Conservation (phyloP, 495 filamentous ascomycete species). For the Podospora conica region DNA sequence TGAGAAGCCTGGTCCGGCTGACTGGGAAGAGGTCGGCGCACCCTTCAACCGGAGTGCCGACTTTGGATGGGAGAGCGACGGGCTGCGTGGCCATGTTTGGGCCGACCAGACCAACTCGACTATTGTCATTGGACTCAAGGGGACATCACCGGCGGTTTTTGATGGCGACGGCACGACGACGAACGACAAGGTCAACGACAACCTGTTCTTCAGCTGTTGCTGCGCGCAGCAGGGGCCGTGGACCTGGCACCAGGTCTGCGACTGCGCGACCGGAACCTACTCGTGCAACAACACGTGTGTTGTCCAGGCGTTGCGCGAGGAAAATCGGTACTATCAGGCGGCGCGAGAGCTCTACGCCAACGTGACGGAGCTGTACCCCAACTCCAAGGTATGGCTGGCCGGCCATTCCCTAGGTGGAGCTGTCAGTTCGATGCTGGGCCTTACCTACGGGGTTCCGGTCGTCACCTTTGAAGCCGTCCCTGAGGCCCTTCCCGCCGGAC, state of each 20-base stretch:
- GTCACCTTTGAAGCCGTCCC: conserved; percentile 88
- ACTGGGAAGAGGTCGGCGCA: conserved; percentile 78
- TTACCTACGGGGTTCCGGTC: conserved; percentile 83
- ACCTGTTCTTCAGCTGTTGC: conserved; percentile 95
- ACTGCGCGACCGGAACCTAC: conserved; percentile 78
- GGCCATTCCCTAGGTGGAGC: conserved; percentile 90
- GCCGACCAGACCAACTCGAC: conserved; percentile 78
- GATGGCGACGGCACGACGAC: conserved; percentile 93
- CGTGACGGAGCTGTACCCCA: conserved; percentile 81
- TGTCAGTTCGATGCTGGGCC: conserved; percentile 73
- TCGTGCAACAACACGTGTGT: conserved; percentile 90
- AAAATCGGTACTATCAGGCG: conserved; percentile 86
- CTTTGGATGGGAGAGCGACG: conserved; percentile 90
- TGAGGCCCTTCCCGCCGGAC: conserved; percentile 78
- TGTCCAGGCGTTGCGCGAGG: conserved; percentile 60
- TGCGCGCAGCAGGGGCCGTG: conserved; percentile 86
- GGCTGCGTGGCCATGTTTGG: conserved; percentile 88
- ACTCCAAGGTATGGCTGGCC: conserved; percentile 77
- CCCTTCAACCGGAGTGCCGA: conserved; percentile 72
- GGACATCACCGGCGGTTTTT: conserved; percentile 83
- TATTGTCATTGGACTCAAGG: conserved; percentile 86
- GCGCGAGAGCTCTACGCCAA: conserved; percentile 85
- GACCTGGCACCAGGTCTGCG: conserved; percentile 84
- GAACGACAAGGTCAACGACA: conserved; percentile 96
- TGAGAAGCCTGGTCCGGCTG: conserved; percentile 56